phyloP scores from a whole-genome alignment of 768 basidiomycete species.

The Auricularia sp. region DNA sequence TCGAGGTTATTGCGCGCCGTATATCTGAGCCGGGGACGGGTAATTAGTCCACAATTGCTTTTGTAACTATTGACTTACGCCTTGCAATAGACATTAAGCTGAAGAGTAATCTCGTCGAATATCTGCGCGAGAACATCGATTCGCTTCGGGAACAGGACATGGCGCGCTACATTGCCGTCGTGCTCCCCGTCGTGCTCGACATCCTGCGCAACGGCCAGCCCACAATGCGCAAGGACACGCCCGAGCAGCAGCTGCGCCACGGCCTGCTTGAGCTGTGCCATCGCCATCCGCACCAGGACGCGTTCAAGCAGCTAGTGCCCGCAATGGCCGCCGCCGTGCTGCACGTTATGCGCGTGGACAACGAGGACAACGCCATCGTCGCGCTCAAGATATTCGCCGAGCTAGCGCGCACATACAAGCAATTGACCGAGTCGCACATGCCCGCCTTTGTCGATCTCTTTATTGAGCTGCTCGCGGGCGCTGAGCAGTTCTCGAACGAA shows the following conservation, averaged over 20 bases:
- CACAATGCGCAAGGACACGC: conserved; percentile 52
- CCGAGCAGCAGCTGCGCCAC: conserved; percentile 77
- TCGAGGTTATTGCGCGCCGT: too few species aligned
- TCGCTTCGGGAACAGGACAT: conserved; percentile 68
- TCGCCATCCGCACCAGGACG: conserved; percentile 74
- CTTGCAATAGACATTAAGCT: too few species aligned
- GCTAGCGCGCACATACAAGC: conserved; percentile 67
- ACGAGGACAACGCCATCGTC: conserved; percentile 88
- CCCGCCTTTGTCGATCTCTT: conserved; percentile 74
- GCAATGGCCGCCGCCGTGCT: conserved; percentile 74
- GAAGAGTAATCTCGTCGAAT: conserved; percentile 24
- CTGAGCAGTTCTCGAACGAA: conserved; percentile 61
- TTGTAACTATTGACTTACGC: too few species aligned
- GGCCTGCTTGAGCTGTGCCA: conserved; percentile 83
- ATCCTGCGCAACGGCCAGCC: conserved; percentile 61
- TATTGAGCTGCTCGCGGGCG: conserved; percentile 66
- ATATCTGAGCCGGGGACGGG: too few species aligned
- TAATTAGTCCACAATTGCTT: too few species aligned
- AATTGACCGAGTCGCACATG: conserved; percentile 61
- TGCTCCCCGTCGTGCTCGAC: conserved; percentile 65
- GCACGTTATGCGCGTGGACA: conserved; percentile 75
- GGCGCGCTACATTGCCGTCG: conserved; percentile 55
- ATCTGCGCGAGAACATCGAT: conserved; percentile 76
- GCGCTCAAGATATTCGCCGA: conserved; percentile 91
- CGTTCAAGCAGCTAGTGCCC: conserved; percentile 56